phyloP scores from a whole-genome alignment of 345 rosid genomes.

The Pugionium cornutum region DNA sequence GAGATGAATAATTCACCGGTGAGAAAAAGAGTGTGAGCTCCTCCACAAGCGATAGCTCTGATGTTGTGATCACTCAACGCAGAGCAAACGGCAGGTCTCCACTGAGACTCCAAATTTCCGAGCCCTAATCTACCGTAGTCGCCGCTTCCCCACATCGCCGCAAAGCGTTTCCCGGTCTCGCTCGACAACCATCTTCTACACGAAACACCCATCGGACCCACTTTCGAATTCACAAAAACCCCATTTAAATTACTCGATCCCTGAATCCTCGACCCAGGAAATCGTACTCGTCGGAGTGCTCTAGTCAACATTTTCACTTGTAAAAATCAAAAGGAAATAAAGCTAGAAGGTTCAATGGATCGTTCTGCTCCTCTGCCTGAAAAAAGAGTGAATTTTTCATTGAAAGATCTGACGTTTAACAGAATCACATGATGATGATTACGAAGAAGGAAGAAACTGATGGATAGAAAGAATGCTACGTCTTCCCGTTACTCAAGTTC shows the following conservation, averaged over 20 bases:
- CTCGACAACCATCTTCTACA: slow-evolving; percentile 32
- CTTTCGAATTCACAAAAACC: slow-evolving; percentile 10
- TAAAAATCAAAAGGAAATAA: neutral
- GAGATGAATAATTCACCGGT: slow-evolving; percentile 50
- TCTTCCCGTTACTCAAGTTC: slow-evolving; percentile 23
- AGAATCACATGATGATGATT: slow-evolving; percentile 29
- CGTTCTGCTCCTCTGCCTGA: slow-evolving; percentile 3
- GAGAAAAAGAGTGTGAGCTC: slow-evolving; percentile 94
- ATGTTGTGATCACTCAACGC: slow-evolving; percentile 50
- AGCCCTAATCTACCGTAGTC: slow-evolving; percentile 81
- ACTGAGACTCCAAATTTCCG: slow-evolving; percentile 68
- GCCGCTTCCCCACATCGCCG: slow-evolving; percentile 92
- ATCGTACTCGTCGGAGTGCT: slow-evolving; percentile 32
- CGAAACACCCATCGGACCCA: slow-evolving; percentile 17
- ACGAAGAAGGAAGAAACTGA: slow-evolving; percentile 31
- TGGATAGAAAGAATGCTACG: slow-evolving; percentile 41
- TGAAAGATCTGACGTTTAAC: neutral
- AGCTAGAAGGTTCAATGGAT: slow-evolving; percentile 11
- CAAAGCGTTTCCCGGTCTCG: slow-evolving; percentile 46
- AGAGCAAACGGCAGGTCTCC: slow-evolving; percentile 58
- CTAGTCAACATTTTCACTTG: slow-evolving; percentile 35
- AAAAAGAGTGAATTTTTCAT: neutral
- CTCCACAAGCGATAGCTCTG: slow-evolving; percentile 80
- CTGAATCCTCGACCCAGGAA: neutral
- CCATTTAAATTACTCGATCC: slow-evolving; percentile 3